Base-by-base conservation (phyloP, 2,329 filamentous ascomycete species). In the Colletotrichum sp. region DNA sequence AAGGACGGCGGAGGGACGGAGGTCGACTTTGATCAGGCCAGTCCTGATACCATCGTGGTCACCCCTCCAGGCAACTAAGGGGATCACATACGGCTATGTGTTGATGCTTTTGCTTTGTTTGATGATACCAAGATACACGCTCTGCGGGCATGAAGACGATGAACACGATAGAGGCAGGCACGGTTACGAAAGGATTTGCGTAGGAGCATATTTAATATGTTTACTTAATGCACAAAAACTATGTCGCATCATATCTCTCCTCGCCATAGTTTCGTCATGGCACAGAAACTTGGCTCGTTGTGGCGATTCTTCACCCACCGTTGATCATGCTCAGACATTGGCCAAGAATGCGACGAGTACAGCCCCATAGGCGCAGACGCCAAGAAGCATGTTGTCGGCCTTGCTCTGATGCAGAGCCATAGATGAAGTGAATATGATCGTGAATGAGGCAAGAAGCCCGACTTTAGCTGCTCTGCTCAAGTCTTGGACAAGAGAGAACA, bases 1-100 rank as follows among this genome's bases (percentile, higher is more conserved):
- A 36, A 62, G 11, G 57, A 68, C 24, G 33, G 59, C 16, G 43
- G 47, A 18, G 27, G 55, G 5, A 21, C 27, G 21, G 58, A 51
- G 9, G 59, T 54, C 43, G 73, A 76, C 13, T 65, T 75, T 33
- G 75, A 73, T 47, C 65, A 66, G 15, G 73, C 72, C 8, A 75
- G 73, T 21, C 75, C 75, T 33, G 69, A 76, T 21, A 76, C 75
- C 13, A 66, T 76, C 8, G 72, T 76, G 2, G 75, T 64, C 15
- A 75, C 73, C 11, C 65, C 75, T 33, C 69, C 75, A 7, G 66
- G 64, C 5, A 51, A 58, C 16, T 62, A 57, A 58, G 8, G 58
- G n/a, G 65, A 3, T 21, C 34, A 34, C 57, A 38, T 8, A 29
- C 47, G 38, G 16, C 13, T 4, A n/a, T 13, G 12, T 21, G 15